Evolutionary conservation across 495 filamentous ascomycete genomes (phyloP).

Genomic region (Xylaria telfairii): DNA sequence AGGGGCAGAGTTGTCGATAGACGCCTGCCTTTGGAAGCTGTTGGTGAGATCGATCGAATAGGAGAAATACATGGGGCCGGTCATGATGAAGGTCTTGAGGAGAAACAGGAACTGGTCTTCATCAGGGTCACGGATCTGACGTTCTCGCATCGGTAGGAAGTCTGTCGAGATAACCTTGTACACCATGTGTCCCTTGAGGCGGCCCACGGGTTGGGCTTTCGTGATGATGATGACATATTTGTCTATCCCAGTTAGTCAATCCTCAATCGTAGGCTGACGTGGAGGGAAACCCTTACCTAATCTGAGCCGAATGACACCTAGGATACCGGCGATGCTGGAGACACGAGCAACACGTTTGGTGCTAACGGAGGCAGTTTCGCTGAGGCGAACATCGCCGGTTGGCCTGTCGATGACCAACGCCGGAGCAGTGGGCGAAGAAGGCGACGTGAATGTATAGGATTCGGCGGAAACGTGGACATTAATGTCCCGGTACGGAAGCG

Average conservation of each 20-base stretch:
- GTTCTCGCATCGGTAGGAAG: constrained; percentile 91
- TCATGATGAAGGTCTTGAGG: constrained; percentile 77
- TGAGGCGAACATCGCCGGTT: constrained; percentile 87
- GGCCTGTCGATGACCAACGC: constrained; percentile 89
- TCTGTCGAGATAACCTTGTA: constrained; percentile 92
- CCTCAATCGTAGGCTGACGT: neutral
- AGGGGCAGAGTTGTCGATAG: constrained; percentile 68
- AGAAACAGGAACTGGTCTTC: constrained; percentile 88
- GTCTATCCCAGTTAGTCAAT: constrained; percentile 60
- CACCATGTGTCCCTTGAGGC: constrained; percentile 89
- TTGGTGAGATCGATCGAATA: constrained; percentile 96
- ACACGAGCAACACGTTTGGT: constrained; percentile 78
- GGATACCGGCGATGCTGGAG: constrained; percentile 86
- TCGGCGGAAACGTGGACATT: constrained; percentile 90
- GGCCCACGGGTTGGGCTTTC: constrained; percentile 88
- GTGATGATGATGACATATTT: constrained; percentile 97
- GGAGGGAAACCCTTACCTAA: constrained; percentile 66
- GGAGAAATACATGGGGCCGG: constrained; percentile 95
- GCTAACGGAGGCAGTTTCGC: constrained; percentile 73
- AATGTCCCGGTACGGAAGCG: constrained; percentile 91
- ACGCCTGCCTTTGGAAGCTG: constrained; percentile 88
- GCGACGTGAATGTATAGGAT: constrained; percentile 95
- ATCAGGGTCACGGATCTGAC: constrained; percentile 85
- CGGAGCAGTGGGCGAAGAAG: constrained; percentile 86
- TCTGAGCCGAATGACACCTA: constrained; percentile 88